Base-by-base conservation (phyloP, 2,329 filamentous ascomycete genomes). In the Ophiostoma piceae region DNA sequence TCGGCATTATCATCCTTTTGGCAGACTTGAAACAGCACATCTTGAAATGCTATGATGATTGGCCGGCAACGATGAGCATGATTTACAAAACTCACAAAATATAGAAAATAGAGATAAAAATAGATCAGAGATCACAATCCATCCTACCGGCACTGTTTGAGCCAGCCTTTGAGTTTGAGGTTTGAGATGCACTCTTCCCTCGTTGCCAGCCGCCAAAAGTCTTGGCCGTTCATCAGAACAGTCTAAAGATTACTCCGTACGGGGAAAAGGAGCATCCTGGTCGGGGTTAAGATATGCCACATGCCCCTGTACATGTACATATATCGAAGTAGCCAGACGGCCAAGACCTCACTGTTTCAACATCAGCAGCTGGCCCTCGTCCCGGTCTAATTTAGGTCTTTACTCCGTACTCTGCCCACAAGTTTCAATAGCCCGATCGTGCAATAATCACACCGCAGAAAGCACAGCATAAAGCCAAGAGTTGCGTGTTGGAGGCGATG, bases 381-480 rank as follows among this genome's bases (percentile, higher is more conserved):
- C 43, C 16, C 1, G 43, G 43, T n/a, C 43, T 47, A 19, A n/a
- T 47, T 47, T 47, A 47, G 51, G 51, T 57, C 51, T 57, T 57
- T 22, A 57, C 51, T 57, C 51, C 51, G 51, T 26, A 22, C 8
- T 14, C 8, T 12, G 51, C 16, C 51, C n/a, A 57, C 51, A 26
- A 57, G 51, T 57, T 57, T 57, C 51, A 57, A 57, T 57, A 29
- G 51, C 51, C 51, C 16, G 6, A 47, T 47, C 16, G 43, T 47
- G 43, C 43, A 47, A 47, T 47, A 19, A n/a, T n/a, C 43, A 47
- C 43, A 47, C 14, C 43, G 8, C 9, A 47, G 8, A 29, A 14
- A 57, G 51, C n/a, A 57, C n/a, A 57, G 51, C 51, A 57, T 57
- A 26, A 26, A 26, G 51, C 51, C 51, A 57, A 57, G 51, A 47